Percentiles rank a stretch among this genome's conserved stretches.
These are phyloP conservation scores for Pachyrhizus erosus DNA, from an alignment of 306 rosid species.

Conservation along the genomic window DNA sequence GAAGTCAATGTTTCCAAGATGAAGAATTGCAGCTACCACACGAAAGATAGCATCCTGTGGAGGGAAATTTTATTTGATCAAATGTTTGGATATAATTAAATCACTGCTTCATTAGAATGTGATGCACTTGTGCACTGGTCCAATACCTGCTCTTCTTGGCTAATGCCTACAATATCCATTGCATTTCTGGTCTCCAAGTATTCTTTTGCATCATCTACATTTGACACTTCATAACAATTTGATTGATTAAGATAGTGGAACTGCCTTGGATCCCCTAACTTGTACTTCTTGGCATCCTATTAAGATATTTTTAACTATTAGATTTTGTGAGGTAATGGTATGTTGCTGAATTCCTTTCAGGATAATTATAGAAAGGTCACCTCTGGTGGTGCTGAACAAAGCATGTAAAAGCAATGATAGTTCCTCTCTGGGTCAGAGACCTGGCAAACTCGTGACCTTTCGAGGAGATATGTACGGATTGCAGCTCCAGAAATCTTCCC, in stretches of 20 bases:
- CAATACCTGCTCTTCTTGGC: conserved; percentile 81
- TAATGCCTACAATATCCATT: conserved; percentile 92
- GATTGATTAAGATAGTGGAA: conserved; percentile 88
- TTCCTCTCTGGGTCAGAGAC: conserved; percentile 89
- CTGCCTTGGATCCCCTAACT: conserved; percentile 74
- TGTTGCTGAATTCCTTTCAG: conserved; percentile 14
- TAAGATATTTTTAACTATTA: conserved; percentile 36
- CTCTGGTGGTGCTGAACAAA: conserved; percentile 90
- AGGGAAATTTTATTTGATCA: conserved; percentile 38
- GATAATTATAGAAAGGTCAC: conserved; percentile 47
- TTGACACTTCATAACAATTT: conserved; percentile 73
- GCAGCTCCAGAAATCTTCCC: conserved; percentile 94
- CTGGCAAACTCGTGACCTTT: conserved; percentile 91
- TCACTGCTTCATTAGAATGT: conserved; percentile 16
- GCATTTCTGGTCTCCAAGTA: conserved; percentile 87
- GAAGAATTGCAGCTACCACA: conserved; percentile 85
- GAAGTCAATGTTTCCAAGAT: conserved; percentile 83
- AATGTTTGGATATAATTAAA: conserved; percentile 30
- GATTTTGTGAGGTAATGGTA: conserved; percentile 19
- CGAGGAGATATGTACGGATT: conserved; percentile 87
- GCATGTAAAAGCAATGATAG: conserved; percentile 95
- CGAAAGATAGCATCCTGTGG: conserved; percentile 84
- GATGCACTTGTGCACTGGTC: conserved; percentile 28
- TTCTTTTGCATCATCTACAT: conserved; percentile 88
- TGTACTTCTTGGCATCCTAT: conserved; percentile 76